Evolutionary conservation across 768 basidiomycete genomes (phyloP), one percentile per base, ranked within the genome.

Genomic region (Baorangia bicolor): DNA sequence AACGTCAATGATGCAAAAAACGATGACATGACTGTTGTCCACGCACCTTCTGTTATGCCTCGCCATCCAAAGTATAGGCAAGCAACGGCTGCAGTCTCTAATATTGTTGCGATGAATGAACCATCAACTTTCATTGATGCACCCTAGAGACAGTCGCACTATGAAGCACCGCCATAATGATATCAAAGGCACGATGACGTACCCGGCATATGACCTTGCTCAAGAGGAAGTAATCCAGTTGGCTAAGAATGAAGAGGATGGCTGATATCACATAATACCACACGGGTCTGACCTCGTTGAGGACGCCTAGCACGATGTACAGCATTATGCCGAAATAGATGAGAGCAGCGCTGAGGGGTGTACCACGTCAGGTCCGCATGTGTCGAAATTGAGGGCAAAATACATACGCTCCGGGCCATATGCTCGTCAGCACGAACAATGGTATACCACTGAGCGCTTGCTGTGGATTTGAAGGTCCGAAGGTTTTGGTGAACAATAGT

Each of bases 21-120:
- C 9, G 3, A 50, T 2, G 21, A 31, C 6, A 40, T 23, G 43
- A n/a, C 4, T 23, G 25, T 39, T 1, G 20, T 50, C 11, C 5
- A 75, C 81, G 47, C 55, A 86, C 91, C 90, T 84, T 95, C 93
- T 18, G 93, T 94, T 54, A 94, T 92, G 68, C 86, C 86, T 71
- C 78, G 78, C 94, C 94, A 96, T n/a, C 83, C 92, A 16, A 86
- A 67, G 69, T 83, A 94, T 20, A 96, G 58, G 4, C 82, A 73
- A 12, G 75, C 80, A 1, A 96, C 83, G 0, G 88, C 74, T 1
- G 81, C 85, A 0, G 91, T 91, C 67, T 96, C 92, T 43, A 96
- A 75, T 5, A 94, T 49, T 0, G 95, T 95, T 1, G 91, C 88
- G 25, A 97, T 69, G 69, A 97, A 96, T 3, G 88, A 85, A 5